Evolutionary conservation across 148 eudicot genomes (phyloP).

Genomic region (Vaccinium macrocarpon): DNA sequence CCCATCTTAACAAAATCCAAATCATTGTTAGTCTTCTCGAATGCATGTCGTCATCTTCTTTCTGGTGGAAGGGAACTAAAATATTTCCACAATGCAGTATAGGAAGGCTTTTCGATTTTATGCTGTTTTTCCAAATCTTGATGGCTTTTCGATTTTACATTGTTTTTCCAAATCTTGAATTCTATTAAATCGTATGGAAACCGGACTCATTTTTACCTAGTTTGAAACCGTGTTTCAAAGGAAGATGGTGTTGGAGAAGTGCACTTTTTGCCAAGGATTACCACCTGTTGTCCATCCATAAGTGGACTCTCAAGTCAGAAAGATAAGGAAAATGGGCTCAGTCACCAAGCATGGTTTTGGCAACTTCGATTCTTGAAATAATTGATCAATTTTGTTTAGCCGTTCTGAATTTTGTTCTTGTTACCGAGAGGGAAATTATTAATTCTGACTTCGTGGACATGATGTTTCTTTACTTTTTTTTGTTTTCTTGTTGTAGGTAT

Average conservation of each 20-base stretch:
- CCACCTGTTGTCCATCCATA: not conserved
- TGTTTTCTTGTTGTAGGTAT: conserved; percentile 27
- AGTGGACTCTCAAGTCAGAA: not conserved
- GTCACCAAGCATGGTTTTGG: not conserved
- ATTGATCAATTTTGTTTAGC: not conserved
- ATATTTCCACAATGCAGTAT: not conserved
- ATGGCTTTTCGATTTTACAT: not conserved
- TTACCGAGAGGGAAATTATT: not conserved
- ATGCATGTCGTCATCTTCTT: not conserved
- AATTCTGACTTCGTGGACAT: not conserved
- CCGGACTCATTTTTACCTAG: not conserved
- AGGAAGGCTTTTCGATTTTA: not conserved
- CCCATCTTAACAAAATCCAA: not conserved
- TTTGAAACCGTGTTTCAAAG: not conserved
- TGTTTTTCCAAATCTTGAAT: not conserved
- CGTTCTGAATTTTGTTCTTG: not conserved
- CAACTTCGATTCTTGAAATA: not conserved
- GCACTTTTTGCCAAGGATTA: not conserved
- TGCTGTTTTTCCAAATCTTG: not conserved
- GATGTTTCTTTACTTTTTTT: not conserved
- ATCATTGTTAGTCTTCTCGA: not conserved
- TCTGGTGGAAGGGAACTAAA: not conserved
- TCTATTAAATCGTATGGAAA: not conserved
- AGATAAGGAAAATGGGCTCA: not conserved
- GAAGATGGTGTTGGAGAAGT: not conserved